Evolutionary conservation across 495 filamentous ascomycete species (phyloP).

Genomic region (Staphylotrichum tortipilum): DNA sequence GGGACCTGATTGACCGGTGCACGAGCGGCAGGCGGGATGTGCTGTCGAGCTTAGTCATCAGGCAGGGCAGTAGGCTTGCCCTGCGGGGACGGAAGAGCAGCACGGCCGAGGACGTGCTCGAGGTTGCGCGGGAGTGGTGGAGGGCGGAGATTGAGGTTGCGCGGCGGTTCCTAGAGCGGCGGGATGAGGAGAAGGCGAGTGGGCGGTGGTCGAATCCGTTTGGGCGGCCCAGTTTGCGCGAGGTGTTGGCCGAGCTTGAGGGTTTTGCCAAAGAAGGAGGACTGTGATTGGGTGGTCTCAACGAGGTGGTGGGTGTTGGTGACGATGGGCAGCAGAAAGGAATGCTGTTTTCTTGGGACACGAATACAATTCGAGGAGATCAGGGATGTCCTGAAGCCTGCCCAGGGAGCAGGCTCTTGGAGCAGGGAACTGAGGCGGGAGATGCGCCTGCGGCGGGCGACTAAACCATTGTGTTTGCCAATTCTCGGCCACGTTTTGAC

Average conservation of each 20-base stretch:
- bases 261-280: too few species aligned
- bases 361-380: too few species aligned
- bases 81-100: slow-evolving; percentile 13
- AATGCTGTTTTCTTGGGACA: too few species aligned
- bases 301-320: neutral
- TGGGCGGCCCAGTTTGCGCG: slow-evolving; percentile 27
- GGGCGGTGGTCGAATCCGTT: slow-evolving; percentile 39
- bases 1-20: slow-evolving; percentile 35
- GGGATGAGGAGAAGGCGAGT: slow-evolving; percentile 20
- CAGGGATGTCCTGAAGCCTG: too few species aligned
- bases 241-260: slow-evolving; percentile 20
- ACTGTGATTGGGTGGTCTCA: too few species aligned
- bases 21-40: slow-evolving; percentile 32
- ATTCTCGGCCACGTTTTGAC: too few species aligned
- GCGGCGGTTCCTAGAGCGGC: slow-evolving; percentile 28
- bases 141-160: slow-evolving; percentile 31
- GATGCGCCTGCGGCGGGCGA: too few species aligned
- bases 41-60: slow-evolving; percentile 28
- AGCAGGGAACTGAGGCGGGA: too few species aligned
- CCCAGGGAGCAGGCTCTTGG: too few species aligned
- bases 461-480: too few species aligned
- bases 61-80: slow-evolving; percentile 32
- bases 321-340: too few species aligned
- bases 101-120: slow-evolving; percentile 22
- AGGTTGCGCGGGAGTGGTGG: slow-evolving; percentile 34